These are phyloP conservation scores for Chaetothyriales sp. DNA, from an alignment of 2,329 filamentous ascomycete species.

Conservation along the genomic window DNA sequence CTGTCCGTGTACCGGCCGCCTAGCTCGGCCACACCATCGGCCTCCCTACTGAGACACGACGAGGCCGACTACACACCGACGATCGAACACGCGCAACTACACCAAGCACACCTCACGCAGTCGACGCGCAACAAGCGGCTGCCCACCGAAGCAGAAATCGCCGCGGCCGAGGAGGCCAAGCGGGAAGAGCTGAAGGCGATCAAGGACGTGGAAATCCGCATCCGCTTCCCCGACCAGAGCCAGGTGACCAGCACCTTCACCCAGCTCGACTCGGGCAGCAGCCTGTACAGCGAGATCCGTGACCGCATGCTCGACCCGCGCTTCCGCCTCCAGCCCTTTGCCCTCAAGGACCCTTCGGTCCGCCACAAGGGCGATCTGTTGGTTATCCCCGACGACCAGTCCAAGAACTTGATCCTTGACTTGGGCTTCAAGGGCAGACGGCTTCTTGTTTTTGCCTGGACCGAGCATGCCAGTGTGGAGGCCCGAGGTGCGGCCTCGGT, in stretches of 20 bases:
- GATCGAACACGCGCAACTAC: conserved; percentile 67
- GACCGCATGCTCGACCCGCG: conserved; percentile 46
- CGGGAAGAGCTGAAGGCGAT: conserved; percentile 51
- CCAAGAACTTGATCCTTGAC: conserved; percentile 47
- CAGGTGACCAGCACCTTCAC: conserved; percentile 58
- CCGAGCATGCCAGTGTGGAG: conserved; percentile 39
- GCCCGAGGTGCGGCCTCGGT: conserved; percentile 41
- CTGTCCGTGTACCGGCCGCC: conserved; percentile 68
- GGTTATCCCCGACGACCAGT: conserved; percentile 25
- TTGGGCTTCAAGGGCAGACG: conserved; percentile 57
- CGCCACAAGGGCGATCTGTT: conserved; percentile 33
- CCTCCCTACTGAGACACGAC: conserved; percentile 50
- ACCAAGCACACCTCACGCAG: conserved; percentile 61
- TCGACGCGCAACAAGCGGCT: conserved; percentile 65
- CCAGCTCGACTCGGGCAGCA: conserved; percentile 50
- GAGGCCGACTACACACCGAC: conserved; percentile 69
- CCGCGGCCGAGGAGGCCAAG: conserved; percentile 50
- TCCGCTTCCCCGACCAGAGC: conserved; percentile 78
- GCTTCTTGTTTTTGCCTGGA: conserved; percentile 64
- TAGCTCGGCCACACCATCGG: conserved; percentile 52
- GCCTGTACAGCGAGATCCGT: conserved; percentile 60
- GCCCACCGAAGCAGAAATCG: conserved; percentile 67
- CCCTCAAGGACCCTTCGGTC: conserved; percentile 47
- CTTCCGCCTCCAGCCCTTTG: conserved; percentile 49
- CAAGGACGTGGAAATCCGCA: conserved; percentile 55